A percentile compares a stretch with the other conserved stretches of the same genome.
Evolutionary conservation across 257 asterid genomes (phyloP).

Genomic region (Rauvolfia tetraphylla): DNA sequence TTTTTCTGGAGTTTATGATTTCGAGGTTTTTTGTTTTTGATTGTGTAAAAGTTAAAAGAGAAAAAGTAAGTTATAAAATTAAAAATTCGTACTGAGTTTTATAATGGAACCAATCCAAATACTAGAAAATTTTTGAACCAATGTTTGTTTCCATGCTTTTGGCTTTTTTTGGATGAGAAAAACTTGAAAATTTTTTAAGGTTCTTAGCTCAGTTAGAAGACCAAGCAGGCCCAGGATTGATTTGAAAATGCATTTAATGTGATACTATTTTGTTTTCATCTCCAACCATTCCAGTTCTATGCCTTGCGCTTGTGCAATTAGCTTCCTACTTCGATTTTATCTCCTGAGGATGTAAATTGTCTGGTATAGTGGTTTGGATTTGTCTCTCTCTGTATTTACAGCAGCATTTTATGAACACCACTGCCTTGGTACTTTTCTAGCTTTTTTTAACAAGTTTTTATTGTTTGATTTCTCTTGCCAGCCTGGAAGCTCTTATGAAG

Average conservation of each 20-base stretch:
- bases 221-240: not conserved
- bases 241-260: not conserved
- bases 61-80: too few relatives aligned
- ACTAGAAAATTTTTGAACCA: not conserved
- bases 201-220: not conserved
- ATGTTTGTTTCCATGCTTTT: not conserved
- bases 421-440: not conserved
- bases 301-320: not conserved
- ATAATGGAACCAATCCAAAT: too few relatives aligned
- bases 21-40: too few relatives aligned
- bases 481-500: conserved; percentile 58
- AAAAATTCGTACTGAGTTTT: too few relatives aligned
- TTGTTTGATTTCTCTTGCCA: conserved; percentile 21
- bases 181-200: not conserved
- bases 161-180: not conserved
- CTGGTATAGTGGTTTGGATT: not conserved
- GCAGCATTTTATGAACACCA: not conserved
- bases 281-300: not conserved
- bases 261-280: not conserved
- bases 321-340: too few relatives aligned
- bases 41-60: too few relatives aligned
- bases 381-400: too few relatives aligned
- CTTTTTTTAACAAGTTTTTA: not conserved
- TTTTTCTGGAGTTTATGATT: too few relatives aligned
- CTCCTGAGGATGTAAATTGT: not conserved